A percentile compares a stretch with the other conserved stretches of the same genome.
Evolutionary conservation across 208 protist genomes (phyloP).

Genomic region (Perkinsela sp.): DNA sequence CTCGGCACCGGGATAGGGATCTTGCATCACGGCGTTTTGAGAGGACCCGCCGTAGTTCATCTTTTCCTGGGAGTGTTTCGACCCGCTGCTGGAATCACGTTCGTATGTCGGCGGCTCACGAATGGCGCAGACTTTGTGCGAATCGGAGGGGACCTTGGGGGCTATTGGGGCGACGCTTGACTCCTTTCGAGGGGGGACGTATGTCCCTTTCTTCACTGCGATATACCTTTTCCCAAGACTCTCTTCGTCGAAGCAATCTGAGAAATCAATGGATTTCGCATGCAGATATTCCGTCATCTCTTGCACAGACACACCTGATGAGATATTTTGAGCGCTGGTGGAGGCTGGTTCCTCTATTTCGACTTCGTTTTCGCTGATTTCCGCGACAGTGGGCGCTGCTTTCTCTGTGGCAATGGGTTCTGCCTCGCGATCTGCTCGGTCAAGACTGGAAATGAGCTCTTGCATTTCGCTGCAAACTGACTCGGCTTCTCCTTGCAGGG

Average conservation of each 20-base stretch:
- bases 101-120: conserved; percentile 9
- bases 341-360: conserved; percentile 6
- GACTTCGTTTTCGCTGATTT: conserved; percentile 44
- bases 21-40: conserved; percentile 20
- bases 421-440: not conserved
- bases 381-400: conserved; percentile 33
- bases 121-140: conserved; percentile 10
- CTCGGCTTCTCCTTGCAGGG: conserved; percentile 45
- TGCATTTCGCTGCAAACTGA: conserved; percentile 40
- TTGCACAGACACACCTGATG: conserved; percentile 38
- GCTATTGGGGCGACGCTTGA: not conserved
- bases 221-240: conserved; percentile 45
- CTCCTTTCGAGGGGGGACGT: conserved; percentile 5
- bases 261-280: conserved; percentile 50
- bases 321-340: conserved; percentile 8
- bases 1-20: conserved; percentile 57
- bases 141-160: conserved; percentile 9
- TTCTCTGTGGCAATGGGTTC: not conserved
- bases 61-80: conserved; percentile 12
- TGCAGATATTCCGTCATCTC: conserved; percentile 63
- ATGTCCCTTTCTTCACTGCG: conserved; percentile 27
- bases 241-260: conserved; percentile 45
- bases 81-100: conserved; percentile 5
- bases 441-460: conserved; percentile 9
- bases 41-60: conserved; percentile 14